phyloP scores from a whole-genome alignment of 1,139 yeast genomes.

The Scheffersomyces insectosa region DNA sequence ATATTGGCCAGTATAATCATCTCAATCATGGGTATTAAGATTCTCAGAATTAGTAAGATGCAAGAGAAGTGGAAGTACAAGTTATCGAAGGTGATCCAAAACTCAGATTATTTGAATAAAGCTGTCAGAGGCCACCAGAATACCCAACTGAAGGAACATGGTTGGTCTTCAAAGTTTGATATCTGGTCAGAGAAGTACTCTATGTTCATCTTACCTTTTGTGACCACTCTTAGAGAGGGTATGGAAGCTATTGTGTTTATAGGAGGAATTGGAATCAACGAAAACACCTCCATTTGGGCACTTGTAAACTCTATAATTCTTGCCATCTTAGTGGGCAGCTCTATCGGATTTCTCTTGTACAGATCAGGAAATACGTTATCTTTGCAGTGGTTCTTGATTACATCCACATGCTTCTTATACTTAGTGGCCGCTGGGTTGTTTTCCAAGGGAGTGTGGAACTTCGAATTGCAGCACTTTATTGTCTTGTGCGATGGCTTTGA shows the following conservation, averaged over 20 bases:
- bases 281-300: slow-evolving; percentile 35
- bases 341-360: slow-evolving; percentile 38
- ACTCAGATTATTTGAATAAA: slow-evolving; percentile 8
- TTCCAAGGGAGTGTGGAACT: slow-evolving; percentile 49
- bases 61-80: slow-evolving; percentile 84
- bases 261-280: slow-evolving; percentile 50
- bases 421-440: slow-evolving; percentile 48
- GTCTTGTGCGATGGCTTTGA: slow-evolving; percentile 45
- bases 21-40: slow-evolving; percentile 47
- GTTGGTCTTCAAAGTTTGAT: neutral
- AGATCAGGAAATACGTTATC: slow-evolving; percentile 46
- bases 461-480: slow-evolving; percentile 44
- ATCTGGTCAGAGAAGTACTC: slow-evolving; percentile 31
- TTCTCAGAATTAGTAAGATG: slow-evolving; percentile 57
- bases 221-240: slow-evolving; percentile 49
- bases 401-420: slow-evolving; percentile 43
- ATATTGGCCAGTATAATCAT: slow-evolving; percentile 45
- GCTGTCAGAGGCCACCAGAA: slow-evolving; percentile 3
- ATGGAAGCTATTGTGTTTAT: slow-evolving; percentile 50
- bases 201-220: slow-evolving; percentile 45
- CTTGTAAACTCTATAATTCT: slow-evolving; percentile 30
- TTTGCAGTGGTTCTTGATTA: slow-evolving; percentile 40
- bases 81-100: slow-evolving; percentile 26
- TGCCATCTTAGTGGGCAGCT: slow-evolving; percentile 34
- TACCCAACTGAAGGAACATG: too few relatives aligned